Base-by-base conservation (phyloP, 2,329 filamentous ascomycete species). In the Fusarium stilboides region DNA sequence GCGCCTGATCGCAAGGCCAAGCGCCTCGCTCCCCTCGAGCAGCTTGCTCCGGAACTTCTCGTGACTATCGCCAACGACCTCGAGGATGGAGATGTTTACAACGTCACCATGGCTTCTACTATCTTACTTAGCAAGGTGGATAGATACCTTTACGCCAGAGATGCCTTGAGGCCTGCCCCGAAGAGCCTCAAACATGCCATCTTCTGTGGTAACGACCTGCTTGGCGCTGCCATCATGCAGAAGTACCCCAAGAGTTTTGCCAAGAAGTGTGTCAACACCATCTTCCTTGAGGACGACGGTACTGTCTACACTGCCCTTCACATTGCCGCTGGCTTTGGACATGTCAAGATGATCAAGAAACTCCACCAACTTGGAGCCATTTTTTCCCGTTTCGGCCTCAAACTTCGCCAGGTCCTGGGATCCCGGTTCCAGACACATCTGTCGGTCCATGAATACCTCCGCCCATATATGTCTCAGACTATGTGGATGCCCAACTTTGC, bases 251-350 rank as follows among this genome's bases (percentile, higher is more conserved):
- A 8, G 3, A 8, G 12, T 2, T 43, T 57, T 7, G 8, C 63
- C 9, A 49, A 28, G 13, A 10, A 7, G 13, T 28, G n/a, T 6
- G 19, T 67, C 28, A 31, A 67, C 33, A 10, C 9, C 7, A 12
- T 17, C 3, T 34, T 59, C 12, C 17, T 3, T 9, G 12, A 8
- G 12, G 19, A n/a, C 12, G 6, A 26, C 4, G 33, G 20, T 10
- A 19, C 22, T n/a, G 14, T 8, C 5, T 61, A 20, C 17, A 67
- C 64, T 14, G 20, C 49, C 13, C 64, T 67, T 43, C 64, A 67
- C 15, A 10, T 57, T 13, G 57, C 62, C 9, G 64, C 57, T 20
- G 33, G 37, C 10, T 12, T 8, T 2, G 5, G 33, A 2, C 31
- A 66, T 8, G 13, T 17, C 13, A 13, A 22, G 2, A 33, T 43